Evolutionary conservation across 2,329 filamentous ascomycete species (phyloP).

Genomic region (Lecanoromycetidae sp.): DNA sequence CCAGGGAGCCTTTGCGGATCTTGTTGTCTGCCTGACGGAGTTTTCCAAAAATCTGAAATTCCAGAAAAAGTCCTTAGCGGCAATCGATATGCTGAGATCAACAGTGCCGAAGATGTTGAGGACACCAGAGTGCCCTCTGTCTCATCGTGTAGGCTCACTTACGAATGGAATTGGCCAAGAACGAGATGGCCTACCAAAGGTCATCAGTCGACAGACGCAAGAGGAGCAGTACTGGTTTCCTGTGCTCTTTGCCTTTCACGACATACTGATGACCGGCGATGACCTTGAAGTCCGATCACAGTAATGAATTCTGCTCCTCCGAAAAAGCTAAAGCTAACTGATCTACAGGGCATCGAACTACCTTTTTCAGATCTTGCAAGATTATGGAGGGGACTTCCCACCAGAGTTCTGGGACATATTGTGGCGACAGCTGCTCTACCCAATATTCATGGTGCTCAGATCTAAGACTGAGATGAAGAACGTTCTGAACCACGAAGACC

Average conservation of each 20-base stretch:
- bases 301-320: no score
- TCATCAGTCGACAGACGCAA: conserved; percentile 67
- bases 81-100: conserved; percentile 87
- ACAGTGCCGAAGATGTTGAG: conserved; percentile 90
- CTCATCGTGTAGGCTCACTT: conserved; percentile 46
- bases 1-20: conserved; percentile 90
- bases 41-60: conserved; percentile 99
- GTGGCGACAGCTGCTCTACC: conserved; percentile 91
- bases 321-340: conserved; percentile 29
- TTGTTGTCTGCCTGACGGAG: conserved; percentile 91
- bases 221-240: conserved; percentile 99
- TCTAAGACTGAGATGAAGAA: conserved; percentile 95
- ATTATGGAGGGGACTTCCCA: conserved; percentile 83
- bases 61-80: conserved; percentile 94
- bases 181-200: conserved; percentile 39
- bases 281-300: conserved; percentile 84
- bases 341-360: conserved; percentile 79
- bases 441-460: conserved; percentile 95
- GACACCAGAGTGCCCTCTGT: conserved; percentile 88
- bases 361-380: conserved; percentile 86
- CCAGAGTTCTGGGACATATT: conserved; percentile 96
- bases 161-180: conserved; percentile 37
- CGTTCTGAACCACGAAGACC: conserved; percentile 86
- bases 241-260: conserved; percentile 94
- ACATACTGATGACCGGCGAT: conserved; percentile 97